Percentiles rank a stretch among this genome's conserved stretches.
These are phyloP conservation scores for Stagonosporopsis tanaceti DNA, from an alignment of 2,329 filamentous ascomycete genomes.

Conservation along the genomic window DNA sequence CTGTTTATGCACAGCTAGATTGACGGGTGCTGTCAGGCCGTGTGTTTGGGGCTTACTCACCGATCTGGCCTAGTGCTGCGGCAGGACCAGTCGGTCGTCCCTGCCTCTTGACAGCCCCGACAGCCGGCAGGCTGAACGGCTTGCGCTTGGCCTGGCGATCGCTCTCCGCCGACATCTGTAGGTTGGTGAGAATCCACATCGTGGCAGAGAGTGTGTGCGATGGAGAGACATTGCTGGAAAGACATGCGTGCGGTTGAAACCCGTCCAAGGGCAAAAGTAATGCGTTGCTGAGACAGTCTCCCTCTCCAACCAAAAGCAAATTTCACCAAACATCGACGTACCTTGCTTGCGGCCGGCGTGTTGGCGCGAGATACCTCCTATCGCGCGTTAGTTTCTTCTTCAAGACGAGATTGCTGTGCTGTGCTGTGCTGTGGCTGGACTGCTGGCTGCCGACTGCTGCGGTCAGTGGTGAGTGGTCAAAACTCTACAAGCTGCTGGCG, in stretches of 20 bases:
- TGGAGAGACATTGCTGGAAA: background rate
- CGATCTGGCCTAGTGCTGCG: conserved; percentile 16
- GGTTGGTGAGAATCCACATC: conserved; percentile 17
- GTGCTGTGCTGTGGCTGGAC: background rate
- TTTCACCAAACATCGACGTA: conserved; percentile 10
- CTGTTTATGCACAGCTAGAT: conserved; percentile 32
- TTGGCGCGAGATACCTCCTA: background rate
- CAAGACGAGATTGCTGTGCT: background rate
- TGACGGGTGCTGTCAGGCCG: conserved; percentile 27
- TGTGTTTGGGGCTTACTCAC: conserved; percentile 31
- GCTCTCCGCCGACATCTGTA: conserved; percentile 12
- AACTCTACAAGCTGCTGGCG: background rate
- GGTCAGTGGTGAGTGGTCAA: background rate
- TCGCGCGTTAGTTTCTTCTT: conserved; percentile 1
- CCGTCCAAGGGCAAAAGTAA: conserved; percentile 15
- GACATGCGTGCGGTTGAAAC: conserved; percentile 5
- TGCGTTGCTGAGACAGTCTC: conserved; percentile 24
- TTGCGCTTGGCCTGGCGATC: conserved; percentile 9
- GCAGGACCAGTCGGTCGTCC: conserved; percentile 5
- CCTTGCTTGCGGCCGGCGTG: conserved; percentile 14
- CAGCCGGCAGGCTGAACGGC: conserved; percentile 12
- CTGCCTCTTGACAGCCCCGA: conserved; percentile 20
- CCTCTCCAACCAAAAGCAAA: conserved; percentile 19
- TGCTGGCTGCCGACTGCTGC: background rate
- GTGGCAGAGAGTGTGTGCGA: background rate